A percentile compares a stretch with the other conserved stretches of the same genome.
phyloP scores from a whole-genome alignment of 768 basidiomycete genomes.

The Pleurotus ostreatus region DNA sequence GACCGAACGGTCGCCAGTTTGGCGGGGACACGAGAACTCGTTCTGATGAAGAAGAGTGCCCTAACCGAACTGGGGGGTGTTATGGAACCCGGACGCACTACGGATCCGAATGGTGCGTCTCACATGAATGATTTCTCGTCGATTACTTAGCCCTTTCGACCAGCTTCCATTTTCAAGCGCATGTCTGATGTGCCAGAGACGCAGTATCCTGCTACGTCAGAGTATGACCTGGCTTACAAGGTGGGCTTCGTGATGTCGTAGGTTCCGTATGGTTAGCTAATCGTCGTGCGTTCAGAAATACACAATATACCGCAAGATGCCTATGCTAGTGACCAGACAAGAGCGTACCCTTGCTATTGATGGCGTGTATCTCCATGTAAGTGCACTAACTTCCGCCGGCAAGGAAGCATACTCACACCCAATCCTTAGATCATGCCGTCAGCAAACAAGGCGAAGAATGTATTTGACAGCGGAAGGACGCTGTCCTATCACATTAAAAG shows the following conservation, averaged over 20 bases:
- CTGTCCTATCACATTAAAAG: slow-evolving; percentile 90
- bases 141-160: not conserved
- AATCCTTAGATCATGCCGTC: slow-evolving; percentile 78
- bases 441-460: slow-evolving; percentile 69
- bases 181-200: slow-evolving; percentile 71
- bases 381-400: not conserved
- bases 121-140: too few relatives aligned
- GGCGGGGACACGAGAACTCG: slow-evolving; percentile 80
- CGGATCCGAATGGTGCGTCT: slow-evolving; percentile 84
- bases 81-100: slow-evolving; percentile 64
- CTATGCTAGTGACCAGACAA: slow-evolving; percentile 88
- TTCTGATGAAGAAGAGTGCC: slow-evolving; percentile 76
- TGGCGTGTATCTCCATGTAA: slow-evolving; percentile 87
- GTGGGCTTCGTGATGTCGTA: slow-evolving; percentile 29
- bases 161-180: slow-evolving; percentile 92
- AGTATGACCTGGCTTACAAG: slow-evolving; percentile 85
- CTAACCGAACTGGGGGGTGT: slow-evolving; percentile 67
- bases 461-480: slow-evolving; percentile 88
- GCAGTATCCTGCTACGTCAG: slow-evolving; percentile 58
- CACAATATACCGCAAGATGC: slow-evolving; percentile 89
- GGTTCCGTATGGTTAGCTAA: not conserved
- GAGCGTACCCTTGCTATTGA: slow-evolving; percentile 92
- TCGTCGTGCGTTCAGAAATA: slow-evolving; percentile 56
- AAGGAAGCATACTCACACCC: not conserved
- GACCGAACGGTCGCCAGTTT: slow-evolving; percentile 96